phyloP scores from a whole-genome alignment of 2,329 filamentous ascomycete genomes.

The Aspergillus nomiae region DNA sequence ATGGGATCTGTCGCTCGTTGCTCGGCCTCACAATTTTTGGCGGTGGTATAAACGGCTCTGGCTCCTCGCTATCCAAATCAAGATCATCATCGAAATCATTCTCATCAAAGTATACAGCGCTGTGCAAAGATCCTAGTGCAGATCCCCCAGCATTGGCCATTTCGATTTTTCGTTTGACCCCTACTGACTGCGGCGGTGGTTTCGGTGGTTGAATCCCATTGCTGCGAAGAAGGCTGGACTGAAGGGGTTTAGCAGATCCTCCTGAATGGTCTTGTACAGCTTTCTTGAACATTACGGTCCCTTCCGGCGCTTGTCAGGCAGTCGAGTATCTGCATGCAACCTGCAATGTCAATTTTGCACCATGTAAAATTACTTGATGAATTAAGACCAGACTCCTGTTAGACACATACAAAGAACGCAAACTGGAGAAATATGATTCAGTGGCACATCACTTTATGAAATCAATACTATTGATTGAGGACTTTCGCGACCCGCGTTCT shows the following conservation, averaged over 20 bases:
- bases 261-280: constrained; percentile 43
- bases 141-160: constrained; percentile 32
- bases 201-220: constrained; percentile 28
- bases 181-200: constrained; percentile 28
- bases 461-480: background rate
- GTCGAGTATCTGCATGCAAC: constrained; percentile 30
- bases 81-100: constrained; percentile 87
- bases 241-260: constrained; percentile 34
- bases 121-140: constrained; percentile 46
- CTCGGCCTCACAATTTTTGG: constrained; percentile 15
- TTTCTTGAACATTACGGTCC: constrained; percentile 42
- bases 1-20: constrained; percentile 6
- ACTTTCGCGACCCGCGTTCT: constrained; percentile 11
- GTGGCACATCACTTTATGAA: background rate
- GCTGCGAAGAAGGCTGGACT: constrained; percentile 30
- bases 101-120: constrained; percentile 66
- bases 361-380: constrained; percentile 25
- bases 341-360: constrained; percentile 20
- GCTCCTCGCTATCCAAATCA: constrained; percentile 60
- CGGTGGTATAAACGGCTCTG: constrained; percentile 30
- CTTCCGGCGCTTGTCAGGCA: constrained; percentile 19
- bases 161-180: constrained; percentile 44
- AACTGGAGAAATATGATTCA: background rate
- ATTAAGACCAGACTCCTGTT: constrained; percentile 22
- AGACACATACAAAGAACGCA: constrained; percentile 31